Base-by-base conservation (phyloP, 495 filamentous ascomycete genomes). In the Physcia stellaris region DNA sequence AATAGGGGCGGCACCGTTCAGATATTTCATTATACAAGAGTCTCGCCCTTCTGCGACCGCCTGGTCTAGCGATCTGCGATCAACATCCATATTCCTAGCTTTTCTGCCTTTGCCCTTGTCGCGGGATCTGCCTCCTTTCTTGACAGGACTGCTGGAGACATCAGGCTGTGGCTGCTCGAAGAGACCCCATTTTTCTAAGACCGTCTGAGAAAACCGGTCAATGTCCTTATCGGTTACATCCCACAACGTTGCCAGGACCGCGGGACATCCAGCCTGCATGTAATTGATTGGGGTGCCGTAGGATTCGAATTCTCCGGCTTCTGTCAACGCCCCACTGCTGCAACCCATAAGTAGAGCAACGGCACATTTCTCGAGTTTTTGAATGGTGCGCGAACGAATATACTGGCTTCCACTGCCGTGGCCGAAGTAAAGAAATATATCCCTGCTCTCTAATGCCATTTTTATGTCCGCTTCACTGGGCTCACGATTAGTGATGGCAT, bases 161-260 rank as follows among this genome's bases (percentile, higher is more conserved):
- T 29, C 41, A 37, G 20, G 39, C 22, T 39, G 47, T 37, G 6
- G 49, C 47, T 19, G 45, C 43, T 10, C 20, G 20, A 85, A 60
- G 2, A 98, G 53, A 11, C 90, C 90, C 90, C 90, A 98, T 39
- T 76, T 70, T 53, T 87, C 79, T 35, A 94, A 77, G 2, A 79
- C 62, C 12, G 70, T 62, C 17, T 73, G 73, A 0, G 85, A 77
- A 53, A 95, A 93, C 24, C 86, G 78, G 63, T 98, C 90, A 49
- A 93, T 90, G 54, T 98, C 90, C 46, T 80, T 80, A 49, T 98
- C 90, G 10, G 92, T 98, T 16, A 98, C 90, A 57, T 98, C 90
- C 90, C 90, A 98, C 24, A 98, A 64, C 4, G 83, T 94, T 16
- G 82, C 88, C 0, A 95, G 75, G 13, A 95, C 67, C 7, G 87